A percentile compares a stretch with the other conserved stretches of the same genome.
Conservation (phyloP, 495 filamentous ascomycete genomes). For the Xylaria venustula region DNA sequence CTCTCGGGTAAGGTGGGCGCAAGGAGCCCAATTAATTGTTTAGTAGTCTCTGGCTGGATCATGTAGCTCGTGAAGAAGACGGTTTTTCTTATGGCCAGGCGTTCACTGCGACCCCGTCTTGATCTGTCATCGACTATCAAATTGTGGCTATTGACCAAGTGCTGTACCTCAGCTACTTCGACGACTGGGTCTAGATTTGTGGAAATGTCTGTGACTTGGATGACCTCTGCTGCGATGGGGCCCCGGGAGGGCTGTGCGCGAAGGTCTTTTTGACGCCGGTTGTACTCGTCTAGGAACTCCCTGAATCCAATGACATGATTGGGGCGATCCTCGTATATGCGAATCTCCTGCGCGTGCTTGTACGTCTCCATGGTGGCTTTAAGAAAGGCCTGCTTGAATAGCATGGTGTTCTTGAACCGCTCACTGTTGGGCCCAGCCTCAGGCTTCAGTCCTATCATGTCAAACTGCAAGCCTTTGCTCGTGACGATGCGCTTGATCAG, state of each 20-base stretch:
- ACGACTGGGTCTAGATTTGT: slow-evolving; percentile 76
- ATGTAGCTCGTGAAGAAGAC: slow-evolving; percentile 96
- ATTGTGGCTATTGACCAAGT: slow-evolving; percentile 88
- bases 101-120: slow-evolving; percentile 30
- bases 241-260: slow-evolving; percentile 43
- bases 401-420: slow-evolving; percentile 73
- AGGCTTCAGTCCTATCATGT: slow-evolving; percentile 88
- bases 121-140: slow-evolving; percentile 35
- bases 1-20: slow-evolving; percentile 54
- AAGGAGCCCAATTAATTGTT: slow-evolving; percentile 65
- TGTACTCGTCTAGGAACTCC: slow-evolving; percentile 73
- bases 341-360: slow-evolving; percentile 73
- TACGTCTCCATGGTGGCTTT: slow-evolving; percentile 81
- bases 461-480: slow-evolving; percentile 79
- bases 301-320: slow-evolving; percentile 75
- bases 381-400: slow-evolving; percentile 84
- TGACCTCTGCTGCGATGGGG: slow-evolving; percentile 73
- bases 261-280: slow-evolving; percentile 46
- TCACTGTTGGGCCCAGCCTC: slow-evolving; percentile 74
- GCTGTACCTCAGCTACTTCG: slow-evolving; percentile 83
- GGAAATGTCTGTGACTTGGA: slow-evolving; percentile 78
- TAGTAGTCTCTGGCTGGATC: slow-evolving; percentile 66
- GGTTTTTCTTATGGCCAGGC: slow-evolving; percentile 73
- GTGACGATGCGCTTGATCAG: slow-evolving; percentile 80
- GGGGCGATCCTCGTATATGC: slow-evolving; percentile 60